Percentiles rank a stretch among this genome's conserved stretches.
These are phyloP conservation scores for Phytophthora crassamura DNA, from an alignment of 352 stramenopile genomes.

Conservation along the genomic window DNA sequence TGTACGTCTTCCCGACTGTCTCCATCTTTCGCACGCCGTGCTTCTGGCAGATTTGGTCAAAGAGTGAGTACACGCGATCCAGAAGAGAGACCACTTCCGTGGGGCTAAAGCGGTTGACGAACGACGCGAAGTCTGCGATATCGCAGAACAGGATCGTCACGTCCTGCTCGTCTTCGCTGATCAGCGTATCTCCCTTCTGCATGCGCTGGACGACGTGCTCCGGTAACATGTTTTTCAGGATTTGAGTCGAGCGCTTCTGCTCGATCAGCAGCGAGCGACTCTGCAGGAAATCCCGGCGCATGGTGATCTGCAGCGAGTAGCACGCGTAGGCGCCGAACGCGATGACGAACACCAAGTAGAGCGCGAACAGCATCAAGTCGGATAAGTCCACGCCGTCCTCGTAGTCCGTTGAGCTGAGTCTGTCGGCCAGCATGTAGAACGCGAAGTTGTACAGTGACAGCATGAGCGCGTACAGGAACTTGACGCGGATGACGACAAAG, in stretches of 20 bases:
- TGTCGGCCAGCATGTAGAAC: slow-evolving; percentile 69
- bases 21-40: slow-evolving; percentile 94
- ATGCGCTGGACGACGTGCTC: slow-evolving; percentile 87
- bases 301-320: slow-evolving; percentile 86
- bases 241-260: slow-evolving; percentile 80
- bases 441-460: slow-evolving; percentile 83
- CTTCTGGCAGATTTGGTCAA: slow-evolving; percentile 92
- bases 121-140: slow-evolving; percentile 82
- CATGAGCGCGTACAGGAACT: slow-evolving; percentile 82
- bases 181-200: slow-evolving; percentile 82
- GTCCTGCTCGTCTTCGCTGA: slow-evolving; percentile 89
- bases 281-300: slow-evolving; percentile 85
- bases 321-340: slow-evolving; percentile 74
- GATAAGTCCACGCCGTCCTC: slow-evolving; percentile 50
- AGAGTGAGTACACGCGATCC: slow-evolving; percentile 92
- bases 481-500: slow-evolving; percentile 86
- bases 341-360: slow-evolving; percentile 84
- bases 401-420: slow-evolving; percentile 31
- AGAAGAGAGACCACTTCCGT: slow-evolving; percentile 87
- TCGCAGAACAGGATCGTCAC: slow-evolving; percentile 91
- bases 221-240: slow-evolving; percentile 88
- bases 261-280: slow-evolving; percentile 80
- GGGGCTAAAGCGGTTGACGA: slow-evolving; percentile 80
- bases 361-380: slow-evolving; percentile 67
- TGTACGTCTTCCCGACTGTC: slow-evolving; percentile 93